Evolutionary conservation across 1,284 basidiomycete genomes (phyloP), one percentile per base, ranked within the genome.

Genomic region (Ceratobasidium sp.): DNA sequence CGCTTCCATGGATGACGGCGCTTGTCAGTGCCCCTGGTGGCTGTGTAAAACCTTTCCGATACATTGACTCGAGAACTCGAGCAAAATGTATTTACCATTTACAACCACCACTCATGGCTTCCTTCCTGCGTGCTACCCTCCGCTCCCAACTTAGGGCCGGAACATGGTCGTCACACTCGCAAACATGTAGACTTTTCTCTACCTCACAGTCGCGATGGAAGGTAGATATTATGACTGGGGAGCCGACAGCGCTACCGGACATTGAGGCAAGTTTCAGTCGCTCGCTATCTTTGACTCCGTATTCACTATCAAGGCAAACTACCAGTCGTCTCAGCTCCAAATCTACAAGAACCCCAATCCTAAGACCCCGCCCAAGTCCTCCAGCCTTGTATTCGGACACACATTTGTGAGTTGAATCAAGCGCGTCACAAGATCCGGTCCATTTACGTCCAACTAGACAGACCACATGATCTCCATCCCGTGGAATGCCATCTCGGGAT

Each of bases 391-490:
- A 5, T 90, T 90, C 74, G 89, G 88, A 2, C 85, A 85, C 74
- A 86, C 82, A 27, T 90, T 90, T 75, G 89, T 89, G 74, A 78
- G 85, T 52, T 29, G 41, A 33, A 50, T 16, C 5, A 36, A 11
- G 60, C 39, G 54, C 13, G 50, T 30, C 29, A 21, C 30, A 44
- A 56, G 67, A 54, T 64, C 19, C 57, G 29, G 39, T 30, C 56
- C 27, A 47, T 57, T 33, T 67, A 36, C 25, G 54, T 58, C 50
- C 58, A 36, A 36, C 53, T 27, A 75, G 89, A 93, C 93, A 30
- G 93, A 98, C 79, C 95, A 98, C 78, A 98, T 98, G 95, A 80
- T 98, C 54, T 85, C 83, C 46, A 84, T 96, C 71, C 87, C 88
- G 13, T 98, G 95, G 95, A 82, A 83, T 68, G 79, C 81, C 21